Percentiles rank a stretch among this genome's conserved stretches.
These are phyloP conservation scores for Pseudopyrenochaeta lycopersici DNA, from an alignment of 2,329 filamentous ascomycete genomes.

Conservation along the genomic window DNA sequence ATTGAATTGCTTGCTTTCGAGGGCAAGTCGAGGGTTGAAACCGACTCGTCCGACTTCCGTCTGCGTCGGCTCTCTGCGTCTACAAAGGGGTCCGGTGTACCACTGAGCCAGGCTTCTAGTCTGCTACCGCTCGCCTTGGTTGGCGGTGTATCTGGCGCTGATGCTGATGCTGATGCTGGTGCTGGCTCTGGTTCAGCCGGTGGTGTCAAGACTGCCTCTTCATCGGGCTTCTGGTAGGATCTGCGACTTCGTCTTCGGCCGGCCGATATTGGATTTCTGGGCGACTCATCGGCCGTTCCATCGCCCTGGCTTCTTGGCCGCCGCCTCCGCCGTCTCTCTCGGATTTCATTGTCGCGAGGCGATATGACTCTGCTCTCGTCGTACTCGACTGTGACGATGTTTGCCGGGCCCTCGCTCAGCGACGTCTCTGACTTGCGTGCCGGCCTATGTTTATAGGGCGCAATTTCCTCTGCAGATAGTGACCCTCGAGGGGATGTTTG, in stretches of 20 bases:
- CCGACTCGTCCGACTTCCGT: conserved; percentile 39
- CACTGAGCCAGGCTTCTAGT: conserved; percentile 70
- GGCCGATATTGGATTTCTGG: conserved; percentile 26
- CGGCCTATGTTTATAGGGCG: conserved; percentile 25
- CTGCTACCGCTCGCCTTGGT: conserved; percentile 59
- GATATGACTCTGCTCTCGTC: conserved; percentile 29
- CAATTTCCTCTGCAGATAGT: conserved; percentile 41
- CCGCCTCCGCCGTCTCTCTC: conserved; percentile 39
- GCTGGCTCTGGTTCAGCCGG: conserved; percentile 21
- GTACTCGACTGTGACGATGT: conserved; percentile 41
- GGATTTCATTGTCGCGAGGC: conserved; percentile 32
- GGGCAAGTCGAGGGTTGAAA: conserved; percentile 38
- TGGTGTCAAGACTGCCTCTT: conserved; percentile 22
- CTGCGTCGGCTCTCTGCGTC: conserved; percentile 54
- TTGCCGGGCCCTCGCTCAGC: conserved; percentile 30
- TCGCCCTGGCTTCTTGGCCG: conserved; percentile 36
- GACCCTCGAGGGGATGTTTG: conserved; percentile 43
- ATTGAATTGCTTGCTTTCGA: conserved; percentile 36
- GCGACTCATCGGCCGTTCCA: conserved; percentile 34
- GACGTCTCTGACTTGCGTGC: conserved; percentile 34
- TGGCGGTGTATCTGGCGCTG: conserved; percentile 44
- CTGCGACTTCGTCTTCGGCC: conserved; percentile 32
- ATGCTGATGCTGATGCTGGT: conserved; percentile 15
- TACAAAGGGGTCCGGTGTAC: conserved; percentile 64
- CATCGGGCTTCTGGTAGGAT: conserved; percentile 36